phyloP scores from a whole-genome alignment of 1,284 basidiomycete genomes.

The Pyrrhoderma lamaoense region DNA sequence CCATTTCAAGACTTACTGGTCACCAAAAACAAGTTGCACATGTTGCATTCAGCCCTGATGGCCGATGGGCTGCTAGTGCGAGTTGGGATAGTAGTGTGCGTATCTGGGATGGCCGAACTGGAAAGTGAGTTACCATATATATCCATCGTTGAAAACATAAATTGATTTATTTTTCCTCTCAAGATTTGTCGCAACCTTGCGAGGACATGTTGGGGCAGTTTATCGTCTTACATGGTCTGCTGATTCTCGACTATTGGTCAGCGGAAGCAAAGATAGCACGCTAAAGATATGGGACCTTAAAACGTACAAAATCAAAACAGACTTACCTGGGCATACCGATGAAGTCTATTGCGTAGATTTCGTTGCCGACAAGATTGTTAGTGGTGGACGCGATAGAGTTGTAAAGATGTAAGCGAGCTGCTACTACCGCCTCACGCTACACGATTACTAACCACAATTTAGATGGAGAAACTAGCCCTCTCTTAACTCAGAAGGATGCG shows the following conservation, averaged over 20 bases:
- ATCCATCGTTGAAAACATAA: not conserved
- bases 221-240: conserved; percentile 95
- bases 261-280: conserved; percentile 93
- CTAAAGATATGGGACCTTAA: conserved; percentile 96
- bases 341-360: conserved; percentile 99
- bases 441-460: not conserved
- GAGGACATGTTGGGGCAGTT: conserved; percentile 92
- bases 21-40: conserved; percentile 96
- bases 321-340: conserved; percentile 93
- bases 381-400: conserved; percentile 74
- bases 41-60: conserved; percentile 94
- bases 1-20: conserved; percentile 82
- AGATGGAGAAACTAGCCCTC: conserved; percentile 16
- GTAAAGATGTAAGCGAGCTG: conserved; percentile 58
- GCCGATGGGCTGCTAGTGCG: conserved; percentile 84
- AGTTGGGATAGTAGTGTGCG: conserved; percentile 91
- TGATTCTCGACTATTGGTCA: conserved; percentile 87
- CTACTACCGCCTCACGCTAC: not conserved
- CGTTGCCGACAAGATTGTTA: conserved; percentile 95
- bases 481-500: not conserved
- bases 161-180: not conserved
- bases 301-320: conserved; percentile 88
- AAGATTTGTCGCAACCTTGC: conserved; percentile 77
- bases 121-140: conserved; percentile 48
- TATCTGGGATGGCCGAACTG: conserved; percentile 90